Evolutionary conservation across 257 asterid species (phyloP).

Genomic region (Salvia rosmarinus): DNA sequence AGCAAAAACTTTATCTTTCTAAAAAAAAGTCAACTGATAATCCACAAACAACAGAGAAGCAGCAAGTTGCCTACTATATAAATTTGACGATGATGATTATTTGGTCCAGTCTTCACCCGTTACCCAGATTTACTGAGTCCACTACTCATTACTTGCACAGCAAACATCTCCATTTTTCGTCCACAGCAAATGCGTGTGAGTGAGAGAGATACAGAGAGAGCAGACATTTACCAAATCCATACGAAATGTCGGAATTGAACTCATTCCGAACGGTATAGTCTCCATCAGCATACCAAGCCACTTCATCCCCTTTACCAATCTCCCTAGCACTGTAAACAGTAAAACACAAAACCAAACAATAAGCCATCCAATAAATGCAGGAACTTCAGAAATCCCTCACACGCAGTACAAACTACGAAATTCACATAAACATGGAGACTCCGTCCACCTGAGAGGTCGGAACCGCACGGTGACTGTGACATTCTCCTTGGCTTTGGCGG

Average conservation of each 20-base stretch:
- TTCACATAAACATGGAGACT: neutral
- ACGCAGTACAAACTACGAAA: slow-evolving; percentile 1
- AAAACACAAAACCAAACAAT: neutral
- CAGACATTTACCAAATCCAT: slow-evolving; percentile 60
- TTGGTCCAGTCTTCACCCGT: slow-evolving; percentile 17
- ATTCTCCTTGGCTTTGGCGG: slow-evolving; percentile 60
- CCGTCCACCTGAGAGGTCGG: slow-evolving; percentile 80
- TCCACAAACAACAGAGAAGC: neutral
- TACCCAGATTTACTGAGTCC: neutral
- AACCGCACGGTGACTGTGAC: slow-evolving; percentile 87
- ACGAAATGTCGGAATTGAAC: slow-evolving; percentile 60
- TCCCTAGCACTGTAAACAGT: slow-evolving; percentile 63
- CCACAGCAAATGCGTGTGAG: neutral
- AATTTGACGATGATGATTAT: neutral
- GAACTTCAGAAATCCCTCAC: slow-evolving; percentile 4
- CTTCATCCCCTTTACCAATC: slow-evolving; percentile 78
- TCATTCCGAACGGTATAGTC: slow-evolving; percentile 74
- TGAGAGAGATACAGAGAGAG: neutral
- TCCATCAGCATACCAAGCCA: slow-evolving; percentile 94
- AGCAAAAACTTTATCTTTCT: slow-evolving; percentile 10
- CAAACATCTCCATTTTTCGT: slow-evolving; percentile 3
- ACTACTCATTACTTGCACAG: slow-evolving; percentile 16
- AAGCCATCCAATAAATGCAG: neutral
- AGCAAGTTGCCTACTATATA: neutral
- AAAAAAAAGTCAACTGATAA: slow-evolving; percentile 12